phyloP scores from a whole-genome alignment of 164 flowering plant species.

The Litsea cubeba region DNA sequence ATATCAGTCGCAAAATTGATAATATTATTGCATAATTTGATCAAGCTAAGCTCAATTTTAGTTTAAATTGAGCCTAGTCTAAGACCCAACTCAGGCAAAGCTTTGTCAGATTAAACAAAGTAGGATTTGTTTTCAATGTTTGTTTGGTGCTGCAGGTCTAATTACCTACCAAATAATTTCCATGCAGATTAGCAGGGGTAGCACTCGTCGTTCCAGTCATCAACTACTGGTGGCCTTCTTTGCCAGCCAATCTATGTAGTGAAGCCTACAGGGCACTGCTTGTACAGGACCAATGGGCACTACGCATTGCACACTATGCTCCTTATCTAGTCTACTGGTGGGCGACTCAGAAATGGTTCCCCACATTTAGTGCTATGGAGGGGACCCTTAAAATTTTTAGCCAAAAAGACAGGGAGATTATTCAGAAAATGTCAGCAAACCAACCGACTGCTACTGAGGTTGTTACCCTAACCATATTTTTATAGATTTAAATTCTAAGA shows the following conservation, averaged over 20 bases:
- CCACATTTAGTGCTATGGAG: slow-evolving; percentile 14
- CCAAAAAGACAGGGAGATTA: slow-evolving; percentile 13
- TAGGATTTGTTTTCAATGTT: neutral
- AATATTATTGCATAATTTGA: too few relatives aligned
- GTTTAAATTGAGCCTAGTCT: neutral
- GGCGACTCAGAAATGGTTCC: slow-evolving; percentile 38
- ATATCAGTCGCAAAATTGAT: too few relatives aligned
- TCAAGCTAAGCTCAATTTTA: neutral
- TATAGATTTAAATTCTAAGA: neutral
- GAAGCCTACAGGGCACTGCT: slow-evolving; percentile 11
- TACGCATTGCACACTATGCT: slow-evolving; percentile 24
- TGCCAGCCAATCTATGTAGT: slow-evolving; percentile 21
- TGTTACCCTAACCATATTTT: neutral
- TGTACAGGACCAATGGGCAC: slow-evolving; percentile 22
- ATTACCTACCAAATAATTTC: slow-evolving; percentile 1
- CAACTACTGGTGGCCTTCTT: slow-evolving; percentile 45
- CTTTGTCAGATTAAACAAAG: neutral
- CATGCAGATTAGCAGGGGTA: slow-evolving; percentile 41
- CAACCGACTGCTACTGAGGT: neutral
- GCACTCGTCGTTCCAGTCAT: slow-evolving; percentile 32
- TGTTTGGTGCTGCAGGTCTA: neutral
- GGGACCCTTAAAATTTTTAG: slow-evolving; percentile 7
- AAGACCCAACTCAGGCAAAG: neutral
- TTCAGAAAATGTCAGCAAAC: neutral
- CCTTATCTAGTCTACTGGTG: slow-evolving; percentile 37